Evolutionary conservation across 768 basidiomycete species (phyloP).

Genomic region (Ramaria sp.): DNA sequence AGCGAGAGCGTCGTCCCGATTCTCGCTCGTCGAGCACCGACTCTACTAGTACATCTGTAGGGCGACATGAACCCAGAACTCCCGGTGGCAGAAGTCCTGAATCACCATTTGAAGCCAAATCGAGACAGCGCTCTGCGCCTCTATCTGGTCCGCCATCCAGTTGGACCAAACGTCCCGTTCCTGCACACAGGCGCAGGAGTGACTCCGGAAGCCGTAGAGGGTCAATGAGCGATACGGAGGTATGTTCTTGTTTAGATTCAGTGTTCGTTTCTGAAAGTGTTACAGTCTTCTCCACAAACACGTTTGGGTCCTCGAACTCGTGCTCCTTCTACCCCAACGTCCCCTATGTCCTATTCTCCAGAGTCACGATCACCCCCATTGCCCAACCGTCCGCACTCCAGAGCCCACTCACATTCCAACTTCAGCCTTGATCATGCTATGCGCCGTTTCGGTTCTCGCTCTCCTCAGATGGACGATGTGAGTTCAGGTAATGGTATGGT

Average conservation of each 20-base stretch:
- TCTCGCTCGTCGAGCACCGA: slow-evolving; percentile 51
- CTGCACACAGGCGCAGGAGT: slow-evolving; percentile 60
- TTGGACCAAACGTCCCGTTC: slow-evolving; percentile 59
- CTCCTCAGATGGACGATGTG: slow-evolving; percentile 30
- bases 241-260: slow-evolving; percentile 21
- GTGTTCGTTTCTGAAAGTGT: slow-evolving; percentile 9
- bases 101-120: slow-evolving; percentile 61
- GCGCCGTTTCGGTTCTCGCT: slow-evolving; percentile 31
- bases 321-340: slow-evolving; percentile 62
- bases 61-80: slow-evolving; percentile 20
- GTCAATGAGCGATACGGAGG: slow-evolving; percentile 64
- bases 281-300: slow-evolving; percentile 32
- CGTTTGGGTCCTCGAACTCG: slow-evolving; percentile 40
- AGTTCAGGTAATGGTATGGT: slow-evolving; percentile 21
- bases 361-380: slow-evolving; percentile 30
- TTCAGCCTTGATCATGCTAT: slow-evolving; percentile 24
- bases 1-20: slow-evolving; percentile 22
- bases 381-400: slow-evolving; percentile 55
- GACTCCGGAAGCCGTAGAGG: slow-evolving; percentile 49
- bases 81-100: slow-evolving; percentile 30
- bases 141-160: slow-evolving; percentile 58
- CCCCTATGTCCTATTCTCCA: slow-evolving; percentile 29
- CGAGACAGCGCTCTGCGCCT: slow-evolving; percentile 62
- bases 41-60: slow-evolving; percentile 31
- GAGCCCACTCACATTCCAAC: slow-evolving; percentile 35